Base-by-base conservation (phyloP, 306 rosid species). In the Lithocarpus polystachyus region DNA sequence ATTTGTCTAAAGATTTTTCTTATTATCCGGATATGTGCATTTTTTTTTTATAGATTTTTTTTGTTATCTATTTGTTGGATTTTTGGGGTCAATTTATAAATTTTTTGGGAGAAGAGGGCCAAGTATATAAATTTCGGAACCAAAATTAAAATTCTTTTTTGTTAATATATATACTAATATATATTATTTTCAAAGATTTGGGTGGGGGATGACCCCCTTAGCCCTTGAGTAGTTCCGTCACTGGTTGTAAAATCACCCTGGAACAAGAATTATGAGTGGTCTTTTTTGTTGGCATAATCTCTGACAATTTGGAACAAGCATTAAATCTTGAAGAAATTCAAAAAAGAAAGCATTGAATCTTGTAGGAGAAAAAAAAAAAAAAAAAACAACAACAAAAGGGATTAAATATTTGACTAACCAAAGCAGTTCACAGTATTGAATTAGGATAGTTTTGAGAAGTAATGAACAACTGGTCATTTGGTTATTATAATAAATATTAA, bases 401-500 rank as follows among this genome's bases (percentile, higher is more conserved):
- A 65, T 56, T 24, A 33, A 76, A 52, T 74, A 40, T 45, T 57
- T 52, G 37, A 55, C 75, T 54, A 71, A 74, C 76, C 55, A 54
- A 54, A 79, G 8, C 65, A 20, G n/a, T 40, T 59, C 10, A 12
- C 31, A 18, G 67, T 56, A 31, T 37, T 35, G 68, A 75, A 77
- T 2, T 59, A 59, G 40, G 56, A 74, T 29, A 60, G 37, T 72
- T 35, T 74, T 68, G 77, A 45, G 77, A 45, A 69, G 69, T 61
- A 74, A 79, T 45, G 85, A 80, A 59, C 40, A 75, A 82, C 76
- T 77, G 87, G 65, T 68, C 37, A 24, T 20, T 82, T 55, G 68
- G 81, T 74, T 72, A 56, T 35, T 77, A 65, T 7, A 81, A 71
- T 84, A 82, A 80, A 77, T 84, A 62, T 9, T 29, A 82, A 84